These are phyloP conservation scores for Coniferiporia sulphurascens DNA, from an alignment of 1,284 basidiomycete genomes.

Conservation along the genomic window DNA sequence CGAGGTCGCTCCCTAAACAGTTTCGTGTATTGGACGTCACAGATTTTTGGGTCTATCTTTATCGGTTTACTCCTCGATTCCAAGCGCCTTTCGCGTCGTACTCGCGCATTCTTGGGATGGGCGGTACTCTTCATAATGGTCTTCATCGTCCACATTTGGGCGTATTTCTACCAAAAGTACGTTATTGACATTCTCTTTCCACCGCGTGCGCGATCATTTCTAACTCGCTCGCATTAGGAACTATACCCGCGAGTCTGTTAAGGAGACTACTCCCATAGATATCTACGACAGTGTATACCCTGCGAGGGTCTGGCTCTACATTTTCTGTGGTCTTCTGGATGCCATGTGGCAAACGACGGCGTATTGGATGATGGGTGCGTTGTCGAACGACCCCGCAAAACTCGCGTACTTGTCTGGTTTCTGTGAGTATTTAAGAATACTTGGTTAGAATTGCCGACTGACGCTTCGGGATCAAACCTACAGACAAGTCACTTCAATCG, in stretches of 20 bases:
- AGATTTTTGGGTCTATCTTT: conserved; percentile 35
- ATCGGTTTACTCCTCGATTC: conserved; percentile 32
- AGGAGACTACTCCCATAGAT: conserved; percentile 23
- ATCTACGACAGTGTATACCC: conserved; percentile 30
- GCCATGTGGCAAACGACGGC: conserved; percentile 43
- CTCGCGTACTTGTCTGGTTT: conserved; percentile 40
- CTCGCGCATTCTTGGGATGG: conserved; percentile 64
- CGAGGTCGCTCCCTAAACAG: conserved; percentile 36
- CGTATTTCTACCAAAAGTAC: conserved; percentile 65
- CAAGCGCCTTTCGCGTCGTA: conserved; percentile 38
- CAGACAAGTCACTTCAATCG: conserved; percentile 36
- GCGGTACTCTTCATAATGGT: conserved; percentile 52
- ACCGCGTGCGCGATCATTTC: neutral
- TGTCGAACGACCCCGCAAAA: conserved; percentile 37
- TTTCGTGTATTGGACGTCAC: conserved; percentile 35
- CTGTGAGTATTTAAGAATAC: conserved; percentile 25
- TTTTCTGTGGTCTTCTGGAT: conserved; percentile 38
- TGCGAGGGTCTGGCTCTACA: conserved; percentile 35
- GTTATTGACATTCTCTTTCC: conserved; percentile 16
- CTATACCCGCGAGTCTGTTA: conserved; percentile 49
- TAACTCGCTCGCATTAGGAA: conserved; percentile 33
- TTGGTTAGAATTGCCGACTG: neutral
- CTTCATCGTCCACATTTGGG: conserved; percentile 66
- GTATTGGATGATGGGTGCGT: conserved; percentile 41
- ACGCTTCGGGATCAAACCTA: conserved; percentile 1